Conservation (phyloP, 2,329 filamentous ascomycete species). For the Fusarium falciforme region DNA sequence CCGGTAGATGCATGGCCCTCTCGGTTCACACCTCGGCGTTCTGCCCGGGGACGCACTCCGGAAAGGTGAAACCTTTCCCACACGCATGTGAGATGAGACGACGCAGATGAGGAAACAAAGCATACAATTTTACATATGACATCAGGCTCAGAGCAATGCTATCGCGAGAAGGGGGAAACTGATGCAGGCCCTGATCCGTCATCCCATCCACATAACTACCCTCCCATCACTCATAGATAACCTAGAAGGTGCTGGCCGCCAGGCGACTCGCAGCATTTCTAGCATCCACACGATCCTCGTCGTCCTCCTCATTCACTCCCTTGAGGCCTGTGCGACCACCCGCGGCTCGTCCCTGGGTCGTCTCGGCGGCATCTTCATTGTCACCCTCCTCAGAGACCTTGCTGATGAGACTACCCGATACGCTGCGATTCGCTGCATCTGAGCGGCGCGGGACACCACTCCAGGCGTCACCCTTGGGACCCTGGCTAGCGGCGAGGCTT, state of each 20-base stretch:
- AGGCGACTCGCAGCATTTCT: slow-evolving; percentile 94
- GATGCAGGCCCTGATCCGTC: slow-evolving; percentile 30
- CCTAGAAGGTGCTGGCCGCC: slow-evolving; percentile 90
- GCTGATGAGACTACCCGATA: slow-evolving; percentile 78
- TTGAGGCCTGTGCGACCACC: slow-evolving; percentile 62
- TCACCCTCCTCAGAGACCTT: slow-evolving; percentile 72
- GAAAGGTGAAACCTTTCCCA: slow-evolving; percentile 7
- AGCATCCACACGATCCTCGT: slow-evolving; percentile 94
- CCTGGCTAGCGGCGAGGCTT: slow-evolving; percentile 87
- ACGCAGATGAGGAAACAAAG: slow-evolving; percentile 13
- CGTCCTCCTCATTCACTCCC: slow-evolving; percentile 80
- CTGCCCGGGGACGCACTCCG: slow-evolving; percentile 11
- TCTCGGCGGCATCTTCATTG: slow-evolving; percentile 55
- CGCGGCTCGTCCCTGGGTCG: slow-evolving; percentile 51
- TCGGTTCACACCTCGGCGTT: slow-evolving; percentile 31
- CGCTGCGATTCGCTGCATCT: slow-evolving; percentile 81
- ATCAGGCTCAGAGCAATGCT: slow-evolving; percentile 40
- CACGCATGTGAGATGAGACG: slow-evolving; percentile 5
- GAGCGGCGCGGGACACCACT: slow-evolving; percentile 88
- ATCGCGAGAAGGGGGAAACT: slow-evolving; percentile 37
- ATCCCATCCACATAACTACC: slow-evolving; percentile 30
- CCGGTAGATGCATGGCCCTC: slow-evolving; percentile 16
- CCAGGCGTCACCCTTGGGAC: slow-evolving; percentile 98
- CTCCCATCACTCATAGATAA: slow-evolving; percentile 37
- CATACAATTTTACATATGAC: slow-evolving; percentile 38